Evolutionary conservation across 768 basidiomycete species (phyloP), one percentile per base, ranked within the genome.

Genomic region (Podaxis sp.): DNA sequence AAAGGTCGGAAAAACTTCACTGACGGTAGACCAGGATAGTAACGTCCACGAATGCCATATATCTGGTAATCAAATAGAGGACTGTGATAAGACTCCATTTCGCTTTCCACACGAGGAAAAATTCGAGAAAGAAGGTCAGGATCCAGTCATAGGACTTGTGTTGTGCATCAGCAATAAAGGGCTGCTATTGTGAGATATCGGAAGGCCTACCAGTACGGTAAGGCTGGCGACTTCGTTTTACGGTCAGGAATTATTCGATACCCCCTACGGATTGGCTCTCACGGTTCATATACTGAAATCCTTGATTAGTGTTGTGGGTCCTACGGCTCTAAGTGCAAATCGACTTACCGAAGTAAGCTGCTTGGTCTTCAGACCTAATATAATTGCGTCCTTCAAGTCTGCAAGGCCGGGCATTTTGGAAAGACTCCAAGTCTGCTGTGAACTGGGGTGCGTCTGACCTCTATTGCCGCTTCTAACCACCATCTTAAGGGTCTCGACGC

Each of bases 11-110:
- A 4, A 17, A 19, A 17, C 4, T 2, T 46, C 7, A 46, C 44
- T 19, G 44, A 46, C 44, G 44, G 19, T 46, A 46, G n/a, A 46
- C 44, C 4, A 46, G 44, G 44, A 46, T 19, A 8, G 44, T 46
- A 8, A 46, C 44, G 54, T 65, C 64, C 7, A 63, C 40, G 26
- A 62, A 63, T 1, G 61, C 54, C 48, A 65, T 28, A 26, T 65
- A 65, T 13, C 64, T 38, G 53, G 62, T 65, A 1, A 65, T 4
- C 11, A 65, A 24, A 42, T 63, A 65, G 15, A 65, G 64, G 2
- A 62, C 13, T 9, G 56, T 59, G 40, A 61, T 61, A 8, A 54
- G 36, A 22, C 28, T 44, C 56, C 54, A 58, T 40, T 26, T 44
- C 19, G 26, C 42, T 24, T 44, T 52, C 64, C 64, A 65, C 19